Conservation (phyloP, 768 basidiomycete genomes). For the Boletus rubropictus region DNA sequence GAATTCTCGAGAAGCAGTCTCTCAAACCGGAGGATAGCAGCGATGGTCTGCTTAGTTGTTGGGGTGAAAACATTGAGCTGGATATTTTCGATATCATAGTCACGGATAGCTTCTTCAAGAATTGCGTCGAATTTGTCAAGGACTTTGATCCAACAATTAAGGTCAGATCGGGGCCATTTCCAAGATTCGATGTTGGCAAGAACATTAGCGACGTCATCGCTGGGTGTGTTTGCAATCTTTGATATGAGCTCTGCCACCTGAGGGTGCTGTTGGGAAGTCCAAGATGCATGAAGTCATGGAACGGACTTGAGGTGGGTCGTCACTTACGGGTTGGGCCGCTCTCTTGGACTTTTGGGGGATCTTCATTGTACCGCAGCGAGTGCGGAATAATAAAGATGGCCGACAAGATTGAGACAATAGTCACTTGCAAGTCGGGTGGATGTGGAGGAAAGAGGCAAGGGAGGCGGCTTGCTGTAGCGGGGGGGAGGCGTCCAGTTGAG, state of each 20-base stretch:
- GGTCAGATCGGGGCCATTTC: conserved; percentile 94
- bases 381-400: conserved; percentile 28
- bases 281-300: conserved; percentile 5
- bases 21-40: conserved; percentile 84
- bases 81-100: conserved; percentile 81
- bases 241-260: conserved; percentile 78
- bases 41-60: conserved; percentile 63
- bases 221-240: conserved; percentile 58
- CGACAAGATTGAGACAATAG: conserved; percentile 5
- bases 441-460: conserved; percentile 12
- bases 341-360: conserved; percentile 83
- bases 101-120: conserved; percentile 73
- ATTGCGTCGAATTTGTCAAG: conserved; percentile 93
- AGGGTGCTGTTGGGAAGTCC: conserved; percentile 49
- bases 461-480: conserved; percentile 1
- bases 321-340: conserved; percentile 67
- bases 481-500: conserved; percentile 7
- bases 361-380: conserved; percentile 69
- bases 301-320: not conserved
- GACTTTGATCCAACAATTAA: conserved; percentile 94
- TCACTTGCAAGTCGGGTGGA: conserved; percentile 4
- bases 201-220: conserved; percentile 64
- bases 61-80: conserved; percentile 78
- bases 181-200: conserved; percentile 71
- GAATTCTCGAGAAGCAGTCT: conserved; percentile 92